Evolutionary conservation across 2,329 filamentous ascomycete species (phyloP), one percentile per base, ranked within the genome.

Genomic region (Berkeleyomyces rouxiae): DNA sequence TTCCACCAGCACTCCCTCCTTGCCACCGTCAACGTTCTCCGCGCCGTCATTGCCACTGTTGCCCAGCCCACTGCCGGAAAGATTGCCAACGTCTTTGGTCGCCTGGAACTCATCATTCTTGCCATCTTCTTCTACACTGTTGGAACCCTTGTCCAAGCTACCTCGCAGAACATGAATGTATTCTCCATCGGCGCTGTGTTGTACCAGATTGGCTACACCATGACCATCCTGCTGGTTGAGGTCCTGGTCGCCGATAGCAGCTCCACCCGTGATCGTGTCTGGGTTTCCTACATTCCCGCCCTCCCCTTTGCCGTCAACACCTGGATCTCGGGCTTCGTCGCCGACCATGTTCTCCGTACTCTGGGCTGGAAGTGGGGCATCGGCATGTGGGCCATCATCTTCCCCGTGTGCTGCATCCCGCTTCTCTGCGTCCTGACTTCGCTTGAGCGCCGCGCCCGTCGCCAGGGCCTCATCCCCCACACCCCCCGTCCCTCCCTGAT

Each of bases 301-400:
- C 68, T 76, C 4, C 81, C 82, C 0, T 84, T 82, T 70, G 73
- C 84, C 67, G 79, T 83, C 71, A 85, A 84, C 71, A 82, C 82
- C 1, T 86, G 83, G 83, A 76, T 84, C 4, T 80, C 78, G 65
- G 83, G 82, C 33, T 74, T 84, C 67, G 71, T 86, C 53, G 74
- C 79, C 3, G 64, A 68, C 2, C 73, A 77, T 0, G 79, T 83
- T 1, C 70, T 84, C 1, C 67, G 63, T 0, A 67, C 65, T 9
- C 80, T 78, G 0, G 75, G 72, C 4, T 86, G 83, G 83, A 71
- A 76, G 64, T 85, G 82, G 82, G 83, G 82, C 42, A 77, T 82
- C 43, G 82, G 81, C 67, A 85, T 85, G 81, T 86, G 79, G 75
- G 75, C 74, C 65, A 81, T 85, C 69, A 82, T 85, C 65, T 85